These are phyloP conservation scores for Nitzschia sp. DNA, from an alignment of 108 stramenopile genomes.

Conservation along the genomic window DNA sequence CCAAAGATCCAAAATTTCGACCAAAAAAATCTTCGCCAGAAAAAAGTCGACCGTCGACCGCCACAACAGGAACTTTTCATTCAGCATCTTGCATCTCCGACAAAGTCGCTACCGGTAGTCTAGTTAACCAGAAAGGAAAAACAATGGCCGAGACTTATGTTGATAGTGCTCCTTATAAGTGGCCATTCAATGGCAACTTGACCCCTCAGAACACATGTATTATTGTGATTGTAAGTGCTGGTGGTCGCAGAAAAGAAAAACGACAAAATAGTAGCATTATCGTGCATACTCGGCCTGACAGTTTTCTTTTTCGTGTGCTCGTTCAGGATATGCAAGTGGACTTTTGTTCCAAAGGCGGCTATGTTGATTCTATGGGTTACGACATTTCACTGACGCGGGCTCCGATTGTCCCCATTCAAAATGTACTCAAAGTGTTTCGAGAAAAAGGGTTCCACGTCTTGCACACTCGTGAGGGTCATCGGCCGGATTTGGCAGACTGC, in stretches of 20 bases:
- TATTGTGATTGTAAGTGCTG: conserved; percentile 39
- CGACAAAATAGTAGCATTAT: no score
- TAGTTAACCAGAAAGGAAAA: no score
- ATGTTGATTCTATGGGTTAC: conserved; percentile 69
- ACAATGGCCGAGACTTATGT: conserved; percentile 27
- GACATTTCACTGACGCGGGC: conserved; percentile 46
- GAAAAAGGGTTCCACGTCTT: conserved; percentile 41
- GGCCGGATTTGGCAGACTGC: conserved; percentile 49
- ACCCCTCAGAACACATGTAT: conserved; percentile 43
- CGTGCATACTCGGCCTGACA: background rate
- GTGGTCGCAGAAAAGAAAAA: no score
- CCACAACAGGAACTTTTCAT: no score
- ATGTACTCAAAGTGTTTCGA: conserved; percentile 35
- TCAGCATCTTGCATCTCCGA: no score
- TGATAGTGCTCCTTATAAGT: conserved; percentile 46
- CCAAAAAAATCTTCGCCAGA: no score
- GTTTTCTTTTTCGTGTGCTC: background rate
- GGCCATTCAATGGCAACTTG: conserved; percentile 59
- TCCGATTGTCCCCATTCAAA: conserved; percentile 56
- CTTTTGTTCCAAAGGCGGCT: conserved; percentile 57
- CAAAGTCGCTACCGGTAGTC: no score
- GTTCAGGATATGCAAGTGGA: conserved; percentile 46
- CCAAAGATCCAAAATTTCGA: no score
- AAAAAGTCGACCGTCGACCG: no score
- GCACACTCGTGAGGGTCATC: conserved; percentile 66